Evolutionary conservation across 345 rosid species (phyloP).

Genomic region (Cardamine resedifolia): DNA sequence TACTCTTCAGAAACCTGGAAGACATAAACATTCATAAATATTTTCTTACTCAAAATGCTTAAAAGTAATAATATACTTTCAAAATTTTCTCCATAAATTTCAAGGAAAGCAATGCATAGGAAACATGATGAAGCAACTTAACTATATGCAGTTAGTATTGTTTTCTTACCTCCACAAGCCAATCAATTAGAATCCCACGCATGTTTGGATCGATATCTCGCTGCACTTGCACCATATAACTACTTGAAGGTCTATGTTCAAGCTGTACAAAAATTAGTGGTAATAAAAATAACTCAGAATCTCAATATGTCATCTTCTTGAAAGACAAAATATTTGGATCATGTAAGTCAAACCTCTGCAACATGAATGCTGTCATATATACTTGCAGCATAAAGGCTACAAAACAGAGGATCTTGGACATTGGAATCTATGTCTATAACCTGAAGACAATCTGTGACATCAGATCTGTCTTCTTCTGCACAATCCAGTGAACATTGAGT

Average conservation of each 20-base stretch:
- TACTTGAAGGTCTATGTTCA: conserved; percentile 63
- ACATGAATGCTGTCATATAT: conserved; percentile 54
- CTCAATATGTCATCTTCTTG: neutral
- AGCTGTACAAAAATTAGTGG: conserved; percentile 43
- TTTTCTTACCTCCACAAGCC: no score
- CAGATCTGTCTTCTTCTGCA: conserved; percentile 51
- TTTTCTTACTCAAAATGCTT: conserved; percentile 4
- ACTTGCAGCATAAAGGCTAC: conserved; percentile 68
- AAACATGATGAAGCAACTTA: no score
- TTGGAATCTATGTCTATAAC: conserved; percentile 68
- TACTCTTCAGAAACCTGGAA: conserved; percentile 86
- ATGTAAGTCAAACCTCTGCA: conserved; percentile 62
- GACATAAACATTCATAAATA: neutral
- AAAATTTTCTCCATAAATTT: no score
- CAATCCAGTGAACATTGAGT: conserved; percentile 24
- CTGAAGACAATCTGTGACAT: conserved; percentile 14
- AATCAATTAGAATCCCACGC: conserved; percentile 83
- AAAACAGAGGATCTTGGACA: conserved; percentile 55
- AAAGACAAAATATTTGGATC: neutral
- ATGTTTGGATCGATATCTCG: conserved; percentile 64
- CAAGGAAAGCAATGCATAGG: no score
- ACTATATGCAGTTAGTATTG: no score
- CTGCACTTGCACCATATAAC: conserved; percentile 73
- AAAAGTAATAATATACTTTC: neutral
- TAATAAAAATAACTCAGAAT: neutral